Base-by-base conservation (phyloP, 768 basidiomycete genomes). In the Calocera viscosa region DNA sequence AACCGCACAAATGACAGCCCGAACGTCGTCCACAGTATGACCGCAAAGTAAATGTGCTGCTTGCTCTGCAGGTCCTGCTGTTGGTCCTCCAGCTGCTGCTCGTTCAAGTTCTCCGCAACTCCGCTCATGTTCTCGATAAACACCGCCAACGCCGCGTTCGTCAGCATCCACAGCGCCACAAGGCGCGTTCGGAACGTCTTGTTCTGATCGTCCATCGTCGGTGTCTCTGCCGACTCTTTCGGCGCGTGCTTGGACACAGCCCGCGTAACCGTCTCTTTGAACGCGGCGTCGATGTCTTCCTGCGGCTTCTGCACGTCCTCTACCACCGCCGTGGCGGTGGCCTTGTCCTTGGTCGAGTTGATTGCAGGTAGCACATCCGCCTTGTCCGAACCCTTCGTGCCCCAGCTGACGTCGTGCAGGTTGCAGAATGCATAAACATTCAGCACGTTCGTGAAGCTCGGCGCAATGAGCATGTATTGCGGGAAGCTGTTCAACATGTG, bases 351-450 rank as follows among this genome's bases (percentile, higher is more conserved):
- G 69, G 85, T 87, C 8, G 94, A 93, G 1, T 88, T 89, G 19
- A 95, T 84, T 0, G 92, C 90, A 1, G 94, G 94, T 10, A 97
- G 80, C 2, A 87, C 87, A 72, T 96, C 94, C 1, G 88, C 94
- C 76, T 94, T 94, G 78, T 97, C 95, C 66, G 87, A 89, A 63
- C 91, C 93, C 78, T 94, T 94, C 11, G 93, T 95, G 77, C 93
- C 93, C 93, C 94, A 94, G 16, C 88, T 90, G 22, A 91, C 88
- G 84, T 88, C 68, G 64, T 69, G 69, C 76, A 96, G 79, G 78
- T 96, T 96, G 78, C 93, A 96, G 81, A 97, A 97, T 0, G 94
- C 94, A 75, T 97, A 97, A 39, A 94, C 90, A 77, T 95, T 95
- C 72, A 95, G 83, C 49, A 98, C 88, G 74, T 96, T 97, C 38